Evolutionary conservation across 495 filamentous ascomycete species (phyloP).

Genomic region (Thermochaetoides thermophila): DNA sequence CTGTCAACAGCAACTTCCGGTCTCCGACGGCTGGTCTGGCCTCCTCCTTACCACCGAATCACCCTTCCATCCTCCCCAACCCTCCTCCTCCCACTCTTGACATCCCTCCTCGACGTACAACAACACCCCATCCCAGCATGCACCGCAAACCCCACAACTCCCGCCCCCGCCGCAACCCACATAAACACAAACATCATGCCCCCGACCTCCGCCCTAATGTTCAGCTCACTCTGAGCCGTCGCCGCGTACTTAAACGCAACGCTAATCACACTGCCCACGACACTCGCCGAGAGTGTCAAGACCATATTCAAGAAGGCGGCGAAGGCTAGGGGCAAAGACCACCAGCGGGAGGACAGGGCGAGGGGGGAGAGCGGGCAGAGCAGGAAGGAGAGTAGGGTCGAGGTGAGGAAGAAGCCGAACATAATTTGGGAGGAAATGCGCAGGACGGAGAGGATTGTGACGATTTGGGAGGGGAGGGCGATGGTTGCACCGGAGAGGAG

Average conservation of each 20-base stretch:
- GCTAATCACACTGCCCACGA: slow-evolving; percentile 70
- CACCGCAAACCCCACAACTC: slow-evolving; percentile 51
- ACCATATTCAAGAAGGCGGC: slow-evolving; percentile 52
- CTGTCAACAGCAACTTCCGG: too few species aligned
- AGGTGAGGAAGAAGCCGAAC: slow-evolving; percentile 75
- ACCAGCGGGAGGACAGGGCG: slow-evolving; percentile 31
- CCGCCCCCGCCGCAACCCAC: slow-evolving; percentile 64
- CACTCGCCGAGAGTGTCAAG: slow-evolving; percentile 50
- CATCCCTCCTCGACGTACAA: slow-evolving; percentile 45
- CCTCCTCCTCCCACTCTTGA: slow-evolving; percentile 32
- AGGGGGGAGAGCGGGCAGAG: slow-evolving; percentile 30
- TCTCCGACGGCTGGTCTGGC: too few species aligned
- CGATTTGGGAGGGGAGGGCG: slow-evolving; percentile 58
- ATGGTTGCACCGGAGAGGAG: slow-evolving; percentile 72
- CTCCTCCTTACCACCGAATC: too few species aligned
- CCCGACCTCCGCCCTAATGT: slow-evolving; percentile 60
- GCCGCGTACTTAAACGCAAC: slow-evolving; percentile 63
- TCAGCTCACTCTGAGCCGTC: slow-evolving; percentile 45
- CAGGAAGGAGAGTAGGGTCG: slow-evolving; percentile 49
- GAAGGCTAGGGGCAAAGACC: slow-evolving; percentile 33
- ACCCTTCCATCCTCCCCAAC: slow-evolving; percentile 6
- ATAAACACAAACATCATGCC: slow-evolving; percentile 71
- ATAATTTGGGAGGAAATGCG: slow-evolving; percentile 72
- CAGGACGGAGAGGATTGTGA: slow-evolving; percentile 57
- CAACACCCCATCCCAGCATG: slow-evolving; percentile 64